Percentiles rank a stretch among this genome's conserved stretches.
These are phyloP conservation scores for Candida maesae DNA, from an alignment of 805 yeast genomes.

Conservation along the genomic window DNA sequence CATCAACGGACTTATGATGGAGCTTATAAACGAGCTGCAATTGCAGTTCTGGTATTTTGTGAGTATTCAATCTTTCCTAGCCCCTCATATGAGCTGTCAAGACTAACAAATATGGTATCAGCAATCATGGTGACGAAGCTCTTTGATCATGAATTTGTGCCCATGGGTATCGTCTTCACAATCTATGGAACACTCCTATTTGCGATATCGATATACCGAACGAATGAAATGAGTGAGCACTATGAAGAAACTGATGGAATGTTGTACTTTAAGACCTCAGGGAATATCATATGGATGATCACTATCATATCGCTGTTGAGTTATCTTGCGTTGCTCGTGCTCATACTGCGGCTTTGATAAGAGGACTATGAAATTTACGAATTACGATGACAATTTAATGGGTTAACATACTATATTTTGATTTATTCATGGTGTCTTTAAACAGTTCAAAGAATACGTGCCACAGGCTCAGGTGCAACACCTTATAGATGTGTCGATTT, in stretches of 20 bases:
- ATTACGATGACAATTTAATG: too few relatives aligned
- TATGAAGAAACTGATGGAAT: slow-evolving; percentile 35
- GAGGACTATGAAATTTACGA: not conserved
- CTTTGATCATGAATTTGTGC: slow-evolving; percentile 59
- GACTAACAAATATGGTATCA: too few relatives aligned
- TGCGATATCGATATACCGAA: slow-evolving; percentile 33
- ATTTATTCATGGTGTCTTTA: too few relatives aligned
- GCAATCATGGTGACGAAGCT: slow-evolving; percentile 57
- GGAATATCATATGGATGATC: slow-evolving; percentile 53
- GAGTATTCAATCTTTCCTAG: not conserved
- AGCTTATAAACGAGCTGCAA: slow-evolving; percentile 70
- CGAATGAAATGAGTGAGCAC: slow-evolving; percentile 33
- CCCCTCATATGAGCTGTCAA: not conserved
- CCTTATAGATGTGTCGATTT: too few relatives aligned
- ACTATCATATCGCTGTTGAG: slow-evolving; percentile 46
- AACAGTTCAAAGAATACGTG: too few relatives aligned
- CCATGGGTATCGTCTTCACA: slow-evolving; percentile 64
- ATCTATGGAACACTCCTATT: slow-evolving; percentile 50
- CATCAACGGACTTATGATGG: slow-evolving; percentile 53
- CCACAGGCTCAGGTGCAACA: too few relatives aligned
- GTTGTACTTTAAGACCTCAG: slow-evolving; percentile 53
- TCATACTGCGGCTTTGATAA: slow-evolving; percentile 39
- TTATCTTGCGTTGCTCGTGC: slow-evolving; percentile 47
- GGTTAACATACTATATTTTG: too few relatives aligned
- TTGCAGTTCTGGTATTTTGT: slow-evolving; percentile 59